Conservation (phyloP, 108 stramenopile genomes). For the Seminavis robusta region DNA sequence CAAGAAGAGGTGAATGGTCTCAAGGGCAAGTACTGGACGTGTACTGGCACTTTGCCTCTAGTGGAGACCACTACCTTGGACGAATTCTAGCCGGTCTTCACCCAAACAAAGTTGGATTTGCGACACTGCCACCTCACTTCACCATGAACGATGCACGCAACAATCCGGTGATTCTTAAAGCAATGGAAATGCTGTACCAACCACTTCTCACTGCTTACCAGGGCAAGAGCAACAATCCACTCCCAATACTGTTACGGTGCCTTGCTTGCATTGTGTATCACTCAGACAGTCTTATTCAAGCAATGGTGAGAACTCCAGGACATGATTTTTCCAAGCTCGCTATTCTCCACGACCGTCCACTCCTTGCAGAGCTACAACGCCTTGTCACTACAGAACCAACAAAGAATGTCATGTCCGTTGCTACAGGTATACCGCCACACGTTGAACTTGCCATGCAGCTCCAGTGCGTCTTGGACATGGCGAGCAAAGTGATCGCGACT, state of each 20-base stretch:
- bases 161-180: background rate
- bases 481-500: too few relatives aligned
- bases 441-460: background rate
- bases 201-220: background rate
- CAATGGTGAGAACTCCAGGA: conserved; percentile 7
- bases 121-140: conserved; percentile 27
- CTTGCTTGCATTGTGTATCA: conserved; percentile 35
- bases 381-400: conserved; percentile 25
- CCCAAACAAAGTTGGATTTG: conserved; percentile 19
- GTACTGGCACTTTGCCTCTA: conserved; percentile 30
- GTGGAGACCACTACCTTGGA: conserved; percentile 39
- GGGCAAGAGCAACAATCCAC: background rate
- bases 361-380: conserved; percentile 17
- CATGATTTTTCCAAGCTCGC: conserved; percentile 24
- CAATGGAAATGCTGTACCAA: background rate
- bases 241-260: background rate
- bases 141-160: background rate
- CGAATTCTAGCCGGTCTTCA: conserved; percentile 19
- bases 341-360: conserved; percentile 11
- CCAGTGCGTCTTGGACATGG: too few relatives aligned
- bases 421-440: conserved; percentile 35
- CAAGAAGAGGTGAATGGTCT: conserved; percentile 34
- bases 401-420: conserved; percentile 14
- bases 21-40: conserved; percentile 35
- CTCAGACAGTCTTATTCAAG: conserved; percentile 10